Base-by-base conservation (phyloP, 257 asterid species). In the Rhazya stricta region DNA sequence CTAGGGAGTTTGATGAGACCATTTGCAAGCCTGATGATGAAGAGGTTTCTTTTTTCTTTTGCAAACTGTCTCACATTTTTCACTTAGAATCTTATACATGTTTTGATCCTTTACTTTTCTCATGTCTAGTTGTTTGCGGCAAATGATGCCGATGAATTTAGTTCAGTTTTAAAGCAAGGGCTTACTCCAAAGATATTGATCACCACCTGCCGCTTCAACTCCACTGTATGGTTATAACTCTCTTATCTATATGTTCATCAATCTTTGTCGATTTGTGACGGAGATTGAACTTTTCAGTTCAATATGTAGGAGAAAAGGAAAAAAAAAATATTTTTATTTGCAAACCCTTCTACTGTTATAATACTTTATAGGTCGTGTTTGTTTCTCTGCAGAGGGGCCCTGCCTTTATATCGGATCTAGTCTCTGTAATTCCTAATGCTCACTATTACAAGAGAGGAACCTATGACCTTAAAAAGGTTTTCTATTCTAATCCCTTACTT, bases 61-160 rank as follows among this genome's bases (percentile, higher is more conserved):
- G 58, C 58, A 51, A 51, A 18, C 25, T 4, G 73, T 41, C 50
- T 73, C 69, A 34, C 6, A 0, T 25, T 46, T 69, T 69, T 16
- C 6, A 19, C 57, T 13, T 32, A 43, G 0, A 1, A 19, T 12
- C 9, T 0, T 27, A 5, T 43, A 29, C 19, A 12, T 11, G 60
- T 5, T 57, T 21, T 19, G 42, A 6, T 71, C 46, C 9, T 48
- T 9, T 41, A 1, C 10, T 45, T 37, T 68, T 50, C 70, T 42
- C n/a, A 8, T n/a, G n/a, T 79, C 81, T 76, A 81, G 89, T 86
- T 94, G 36, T 92, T 86, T 84, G 97, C 88, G 67, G 93, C 89
- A 39, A 94, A 90, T 75, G 96, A 89, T 81, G 97, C 90, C 12
- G 99, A 94, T 85, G 99, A 94, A 57, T 92, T 94, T 88, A 89